A percentile compares a stretch with the other conserved stretches of the same genome.
Conservation (phyloP, 129 eudicot species). For the Artemisia argyi region DNA sequence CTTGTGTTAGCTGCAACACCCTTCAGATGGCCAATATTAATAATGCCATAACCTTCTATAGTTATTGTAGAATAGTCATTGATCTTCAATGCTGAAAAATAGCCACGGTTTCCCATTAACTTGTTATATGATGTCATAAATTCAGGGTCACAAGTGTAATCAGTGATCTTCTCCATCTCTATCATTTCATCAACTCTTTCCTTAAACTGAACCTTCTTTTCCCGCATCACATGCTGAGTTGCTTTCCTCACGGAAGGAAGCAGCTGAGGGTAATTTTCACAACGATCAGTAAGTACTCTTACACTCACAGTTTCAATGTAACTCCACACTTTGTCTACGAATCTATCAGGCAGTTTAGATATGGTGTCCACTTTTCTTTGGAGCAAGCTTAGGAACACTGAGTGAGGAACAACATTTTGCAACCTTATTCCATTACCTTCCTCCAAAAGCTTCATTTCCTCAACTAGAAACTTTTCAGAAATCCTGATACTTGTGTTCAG, state of each 20-base stretch:
- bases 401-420: conserved; percentile 23
- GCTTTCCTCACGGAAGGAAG: conserved; percentile 31
- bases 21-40: conserved; percentile 12
- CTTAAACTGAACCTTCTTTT: conserved; percentile 13
- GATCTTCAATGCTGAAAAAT: background rate
- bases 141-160: conserved; percentile 40
- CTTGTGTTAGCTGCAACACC: background rate
- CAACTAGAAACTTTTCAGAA: conserved; percentile 29
- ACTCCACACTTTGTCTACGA: conserved; percentile 24
- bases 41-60: conserved; percentile 12
- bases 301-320: conserved; percentile 27
- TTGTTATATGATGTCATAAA: conserved; percentile 20
- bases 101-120: conserved; percentile 14
- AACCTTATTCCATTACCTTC: conserved; percentile 38
- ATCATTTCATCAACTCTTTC: conserved; percentile 32
- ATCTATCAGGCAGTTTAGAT: conserved; percentile 14
- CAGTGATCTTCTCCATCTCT: conserved; percentile 34
- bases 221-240: conserved; percentile 8
- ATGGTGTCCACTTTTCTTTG: conserved; percentile 16
- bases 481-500: background rate
- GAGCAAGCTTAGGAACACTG: conserved; percentile 26
- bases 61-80: too few species aligned
- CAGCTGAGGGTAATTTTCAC: conserved; percentile 28
- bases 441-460: conserved; percentile 34
- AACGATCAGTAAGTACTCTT: conserved; percentile 17